These are phyloP conservation scores for Chrysoporthe austroafricana DNA, from an alignment of 2,329 filamentous ascomycete genomes.

Conservation along the genomic window DNA sequence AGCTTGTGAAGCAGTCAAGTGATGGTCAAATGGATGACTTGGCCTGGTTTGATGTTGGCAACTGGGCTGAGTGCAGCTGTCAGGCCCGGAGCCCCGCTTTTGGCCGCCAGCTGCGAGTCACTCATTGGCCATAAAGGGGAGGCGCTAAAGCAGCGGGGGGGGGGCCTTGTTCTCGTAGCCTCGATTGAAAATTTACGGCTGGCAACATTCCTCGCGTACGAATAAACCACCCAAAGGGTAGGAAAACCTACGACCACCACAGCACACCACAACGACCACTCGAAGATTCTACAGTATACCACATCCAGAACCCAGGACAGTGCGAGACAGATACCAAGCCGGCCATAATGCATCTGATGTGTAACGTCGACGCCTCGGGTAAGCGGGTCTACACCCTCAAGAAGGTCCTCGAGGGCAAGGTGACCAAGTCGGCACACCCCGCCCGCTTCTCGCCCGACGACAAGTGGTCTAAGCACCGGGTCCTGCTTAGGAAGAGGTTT, in stretches of 20 bases:
- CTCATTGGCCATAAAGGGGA: not conserved
- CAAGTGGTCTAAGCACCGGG: conserved; percentile 96
- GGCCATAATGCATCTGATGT: conserved; percentile 70
- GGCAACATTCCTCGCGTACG: not conserved
- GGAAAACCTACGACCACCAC: not conserved
- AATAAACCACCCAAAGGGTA: not conserved
- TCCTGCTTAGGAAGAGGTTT: conserved; percentile 93
- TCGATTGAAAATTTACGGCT: conserved; percentile 15
- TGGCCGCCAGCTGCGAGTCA: too few species aligned
- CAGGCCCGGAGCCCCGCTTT: not conserved
- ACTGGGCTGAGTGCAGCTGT: not conserved
- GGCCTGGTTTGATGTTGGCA: too few species aligned
- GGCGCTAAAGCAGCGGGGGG: not conserved
- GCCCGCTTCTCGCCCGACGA: conserved; percentile 97
- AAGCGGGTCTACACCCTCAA: conserved; percentile 95
- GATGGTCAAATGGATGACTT: not conserved
- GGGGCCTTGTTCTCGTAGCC: conserved; percentile 4
- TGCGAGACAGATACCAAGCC: too few species aligned
- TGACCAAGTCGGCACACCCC: conserved; percentile 95
- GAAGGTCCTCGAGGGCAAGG: conserved; percentile 80
- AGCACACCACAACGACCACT: conserved; percentile 9
- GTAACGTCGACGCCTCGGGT: conserved; percentile 80
- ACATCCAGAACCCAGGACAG: too few species aligned
- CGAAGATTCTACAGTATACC: not conserved
- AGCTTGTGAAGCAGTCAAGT: not conserved